These are phyloP conservation scores for Tarenaya hassleriana DNA, from an alignment of 345 rosid genomes.

Conservation along the genomic window DNA sequence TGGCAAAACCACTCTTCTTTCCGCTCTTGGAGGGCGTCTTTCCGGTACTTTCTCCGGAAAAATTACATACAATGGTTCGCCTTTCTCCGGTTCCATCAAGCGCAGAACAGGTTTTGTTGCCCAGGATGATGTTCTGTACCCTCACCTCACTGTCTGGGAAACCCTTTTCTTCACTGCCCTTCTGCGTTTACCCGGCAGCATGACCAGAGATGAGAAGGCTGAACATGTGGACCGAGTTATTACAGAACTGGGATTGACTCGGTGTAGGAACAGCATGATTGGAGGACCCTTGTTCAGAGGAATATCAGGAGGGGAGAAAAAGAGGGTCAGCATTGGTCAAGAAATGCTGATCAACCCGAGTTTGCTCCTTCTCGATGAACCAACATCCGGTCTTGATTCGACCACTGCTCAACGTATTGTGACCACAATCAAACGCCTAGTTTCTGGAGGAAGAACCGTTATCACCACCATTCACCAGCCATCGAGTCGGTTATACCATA, in stretches of 20 bases:
- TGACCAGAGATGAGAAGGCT: slow-evolving; percentile 57
- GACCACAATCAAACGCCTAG: slow-evolving; percentile 70
- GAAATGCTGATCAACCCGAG: slow-evolving; percentile 98
- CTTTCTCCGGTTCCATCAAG: slow-evolving; percentile 66
- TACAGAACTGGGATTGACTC: slow-evolving; percentile 55
- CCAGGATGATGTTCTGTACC: slow-evolving; percentile 83
- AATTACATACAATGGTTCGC: slow-evolving; percentile 85
- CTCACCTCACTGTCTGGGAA: slow-evolving; percentile 87
- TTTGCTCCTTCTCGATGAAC: slow-evolving; percentile 84
- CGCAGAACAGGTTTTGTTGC: slow-evolving; percentile 88
- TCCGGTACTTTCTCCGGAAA: slow-evolving; percentile 61
- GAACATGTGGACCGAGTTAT: slow-evolving; percentile 73
- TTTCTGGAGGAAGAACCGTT: slow-evolving; percentile 78
- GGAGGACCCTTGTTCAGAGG: slow-evolving; percentile 97
- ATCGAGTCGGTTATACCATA: slow-evolving; percentile 86
- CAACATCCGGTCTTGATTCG: slow-evolving; percentile 96
- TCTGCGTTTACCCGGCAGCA: slow-evolving; percentile 63
- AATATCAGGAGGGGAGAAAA: slow-evolving; percentile 96
- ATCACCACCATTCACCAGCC: slow-evolving; percentile 98
- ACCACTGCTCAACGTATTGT: slow-evolving; percentile 86
- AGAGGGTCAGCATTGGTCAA: slow-evolving; percentile 94
- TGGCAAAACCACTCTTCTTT: slow-evolving; percentile 96
- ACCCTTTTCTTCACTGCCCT: slow-evolving; percentile 90
- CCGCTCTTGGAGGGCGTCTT: slow-evolving; percentile 96
- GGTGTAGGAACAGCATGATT: slow-evolving; percentile 83